Percentiles rank a stretch among this genome's conserved stretches.
Evolutionary conservation across 306 rosid species (phyloP).

Genomic region (Acacia melanoxylon): DNA sequence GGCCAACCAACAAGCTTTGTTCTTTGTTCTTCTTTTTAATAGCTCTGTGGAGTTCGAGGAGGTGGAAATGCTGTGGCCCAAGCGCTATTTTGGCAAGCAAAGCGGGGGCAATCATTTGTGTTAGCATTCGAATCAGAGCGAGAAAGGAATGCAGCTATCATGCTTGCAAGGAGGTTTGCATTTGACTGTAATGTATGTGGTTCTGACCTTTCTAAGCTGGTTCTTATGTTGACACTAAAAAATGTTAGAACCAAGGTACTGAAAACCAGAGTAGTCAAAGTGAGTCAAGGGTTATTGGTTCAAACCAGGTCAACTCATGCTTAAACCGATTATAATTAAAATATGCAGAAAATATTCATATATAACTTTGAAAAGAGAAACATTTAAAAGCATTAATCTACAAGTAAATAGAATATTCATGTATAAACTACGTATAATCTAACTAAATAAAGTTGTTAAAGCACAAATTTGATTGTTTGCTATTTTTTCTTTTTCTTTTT

Average conservation of each 20-base stretch:
- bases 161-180: constrained; percentile 98
- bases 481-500: no score
- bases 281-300: no score
- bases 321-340: no score
- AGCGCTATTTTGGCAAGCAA: constrained; percentile 94
- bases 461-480: no score
- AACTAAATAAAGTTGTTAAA: no score
- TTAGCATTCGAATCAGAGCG: constrained; percentile 93
- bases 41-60: constrained; percentile 97
- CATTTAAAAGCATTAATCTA: no score
- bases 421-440: no score
- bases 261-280: no score
- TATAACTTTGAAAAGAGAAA: no score
- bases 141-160: constrained; percentile 91
- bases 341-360: no score
- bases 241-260: neutral
- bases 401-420: no score
- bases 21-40: constrained; percentile 4
- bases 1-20: constrained; percentile 1
- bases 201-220: constrained; percentile 16
- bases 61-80: constrained; percentile 96
- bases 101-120: constrained; percentile 73
- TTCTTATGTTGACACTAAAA: neutral
- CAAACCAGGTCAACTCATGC: no score
- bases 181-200: constrained; percentile 88